Evolutionary conservation across 306 rosid species (phyloP).

Genomic region (Calophaca sinica): DNA sequence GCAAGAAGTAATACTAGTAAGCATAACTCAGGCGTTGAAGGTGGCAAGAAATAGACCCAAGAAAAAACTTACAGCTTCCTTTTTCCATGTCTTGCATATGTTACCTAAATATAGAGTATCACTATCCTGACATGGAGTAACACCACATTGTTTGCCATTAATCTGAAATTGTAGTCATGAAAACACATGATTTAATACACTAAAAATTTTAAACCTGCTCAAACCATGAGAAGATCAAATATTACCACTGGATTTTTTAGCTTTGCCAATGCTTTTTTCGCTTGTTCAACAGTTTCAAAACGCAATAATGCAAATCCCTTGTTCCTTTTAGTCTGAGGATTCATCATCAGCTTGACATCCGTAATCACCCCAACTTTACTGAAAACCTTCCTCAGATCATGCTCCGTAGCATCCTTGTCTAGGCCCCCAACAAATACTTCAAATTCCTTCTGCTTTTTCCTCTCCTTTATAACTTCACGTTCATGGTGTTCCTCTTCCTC

Average conservation of each 20-base stretch:
- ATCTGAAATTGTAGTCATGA: conserved; percentile 76
- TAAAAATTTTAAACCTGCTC: conserved; percentile 43
- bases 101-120: conserved; percentile 92
- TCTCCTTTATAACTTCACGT: conserved; percentile 73
- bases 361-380: conserved; percentile 76
- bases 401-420: conserved; percentile 86
- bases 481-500: conserved; percentile 75
- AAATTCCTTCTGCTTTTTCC: conserved; percentile 82
- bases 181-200: conserved; percentile 48
- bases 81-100: conserved; percentile 94
- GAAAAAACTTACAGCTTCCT: conserved; percentile 85
- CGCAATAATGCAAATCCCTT: conserved; percentile 98
- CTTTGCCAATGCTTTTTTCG: conserved; percentile 83
- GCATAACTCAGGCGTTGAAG: conserved; percentile 39
- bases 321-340: conserved; percentile 85
- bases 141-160: conserved; percentile 95
- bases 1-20: conserved; percentile 30
- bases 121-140: conserved; percentile 79
- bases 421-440: conserved; percentile 98
- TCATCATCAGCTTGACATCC: conserved; percentile 88
- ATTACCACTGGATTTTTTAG: conserved; percentile 88
- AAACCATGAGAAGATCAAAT: conserved; percentile 49
- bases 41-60: conserved; percentile 41
- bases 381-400: conserved; percentile 81
- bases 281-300: conserved; percentile 84